phyloP scores from a whole-genome alignment of 257 asterid species.

The Scutellaria minor region DNA sequence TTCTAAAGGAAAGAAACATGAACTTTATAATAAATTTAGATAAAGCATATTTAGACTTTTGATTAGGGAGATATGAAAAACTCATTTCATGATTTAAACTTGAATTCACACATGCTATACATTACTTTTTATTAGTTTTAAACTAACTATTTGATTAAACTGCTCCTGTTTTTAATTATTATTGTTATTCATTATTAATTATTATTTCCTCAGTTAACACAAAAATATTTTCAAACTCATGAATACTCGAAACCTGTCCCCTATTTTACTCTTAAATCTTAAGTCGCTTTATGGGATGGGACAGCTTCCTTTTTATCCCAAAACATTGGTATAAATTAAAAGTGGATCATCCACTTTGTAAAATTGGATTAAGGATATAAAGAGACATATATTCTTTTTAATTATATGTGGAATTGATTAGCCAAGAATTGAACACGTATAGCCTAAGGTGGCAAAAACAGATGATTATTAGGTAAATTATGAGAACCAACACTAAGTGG shows the following conservation, averaged over 20 bases:
- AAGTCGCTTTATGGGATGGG: background rate
- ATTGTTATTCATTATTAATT: too few species aligned
- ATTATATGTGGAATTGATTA: constrained; percentile 12
- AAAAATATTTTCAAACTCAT: background rate
- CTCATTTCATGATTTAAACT: too few species aligned
- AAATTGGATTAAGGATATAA: background rate
- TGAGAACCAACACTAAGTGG: constrained; percentile 27
- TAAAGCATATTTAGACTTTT: too few species aligned
- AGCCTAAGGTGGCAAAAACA: constrained; percentile 29
- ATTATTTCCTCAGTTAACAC: background rate
- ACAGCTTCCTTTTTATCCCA: background rate
- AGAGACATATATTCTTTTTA: background rate
- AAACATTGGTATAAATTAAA: background rate
- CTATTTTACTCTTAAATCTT: background rate
- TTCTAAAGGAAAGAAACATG: too few species aligned
- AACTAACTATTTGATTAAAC: too few species aligned
- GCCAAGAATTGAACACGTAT: constrained; percentile 30
- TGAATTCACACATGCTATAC: too few species aligned
- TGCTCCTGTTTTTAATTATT: too few species aligned
- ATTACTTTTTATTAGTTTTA: too few species aligned
- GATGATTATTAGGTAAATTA: constrained; percentile 8
- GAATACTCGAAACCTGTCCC: background rate
- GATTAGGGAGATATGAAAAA: too few species aligned
- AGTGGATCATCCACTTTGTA: constrained; percentile 32
- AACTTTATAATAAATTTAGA: too few species aligned